A percentile compares a stretch with the other conserved stretches of the same genome.
These are phyloP conservation scores for Protomyces inundatus DNA, from an alignment of 1,139 yeast genomes.

Conservation along the genomic window DNA sequence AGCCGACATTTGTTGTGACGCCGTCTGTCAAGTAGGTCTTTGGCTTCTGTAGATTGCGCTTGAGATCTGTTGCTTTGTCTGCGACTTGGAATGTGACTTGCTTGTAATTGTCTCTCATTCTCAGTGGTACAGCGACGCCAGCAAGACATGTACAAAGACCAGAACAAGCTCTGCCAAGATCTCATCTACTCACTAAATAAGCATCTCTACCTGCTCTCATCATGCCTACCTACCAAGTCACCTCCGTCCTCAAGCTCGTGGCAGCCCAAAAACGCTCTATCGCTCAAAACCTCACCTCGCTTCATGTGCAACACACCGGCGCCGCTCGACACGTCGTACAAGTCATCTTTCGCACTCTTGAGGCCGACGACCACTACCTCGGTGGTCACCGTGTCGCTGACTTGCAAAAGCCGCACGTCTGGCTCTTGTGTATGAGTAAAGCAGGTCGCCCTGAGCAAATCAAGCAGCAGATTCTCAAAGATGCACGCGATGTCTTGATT, in stretches of 20 bases:
- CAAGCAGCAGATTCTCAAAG: not conserved
- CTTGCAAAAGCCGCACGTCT: not conserved
- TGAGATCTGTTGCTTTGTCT: too few relatives aligned
- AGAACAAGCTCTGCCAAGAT: too few relatives aligned
- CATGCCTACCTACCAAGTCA: too few relatives aligned
- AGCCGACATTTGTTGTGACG: constrained; percentile 15
- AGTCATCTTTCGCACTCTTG: not conserved
- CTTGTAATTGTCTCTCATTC: too few relatives aligned
- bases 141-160: too few relatives aligned
- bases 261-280: not conserved
- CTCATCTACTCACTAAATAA: too few relatives aligned
- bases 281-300: not conserved
- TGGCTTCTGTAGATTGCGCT: too few relatives aligned
- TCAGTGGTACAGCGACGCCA: too few relatives aligned
- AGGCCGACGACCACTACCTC: not conserved
- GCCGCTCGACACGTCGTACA: not conserved
- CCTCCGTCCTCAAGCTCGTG: not conserved
- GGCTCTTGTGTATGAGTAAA: not conserved
- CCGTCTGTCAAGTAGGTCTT: constrained; percentile 5
- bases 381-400: not conserved
- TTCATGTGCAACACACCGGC: not conserved
- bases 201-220: too few relatives aligned
- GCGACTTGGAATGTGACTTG: too few relatives aligned
- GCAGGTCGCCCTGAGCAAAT: not conserved
- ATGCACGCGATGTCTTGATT: not conserved